Evolutionary conservation across 805 yeast genomes (phyloP), one percentile per base, ranked within the genome.

Genomic region (Kuraishia molischiana): DNA sequence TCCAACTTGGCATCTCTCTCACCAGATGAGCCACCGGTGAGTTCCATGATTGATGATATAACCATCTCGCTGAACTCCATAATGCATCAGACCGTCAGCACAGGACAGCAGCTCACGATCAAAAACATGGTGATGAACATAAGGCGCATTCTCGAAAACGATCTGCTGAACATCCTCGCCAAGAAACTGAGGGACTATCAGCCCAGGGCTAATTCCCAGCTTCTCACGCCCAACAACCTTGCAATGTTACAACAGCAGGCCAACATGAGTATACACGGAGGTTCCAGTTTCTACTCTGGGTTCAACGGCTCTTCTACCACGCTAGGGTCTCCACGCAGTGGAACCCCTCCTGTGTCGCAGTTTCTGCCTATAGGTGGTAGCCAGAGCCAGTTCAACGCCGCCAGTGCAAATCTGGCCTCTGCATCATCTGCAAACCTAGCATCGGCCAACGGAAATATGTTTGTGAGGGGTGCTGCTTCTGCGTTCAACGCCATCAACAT

Each of bases 11-110:
- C 42, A 11, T 44, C 54, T 2, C 33, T 53, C 4, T 52, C 64
- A 24, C 75, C 79, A 2, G 77, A 73, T 30, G 77, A 70, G 22
- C 65, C 79, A 4, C 90, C 89, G 2, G 74, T 82, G 4, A 76
- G 94, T 0, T 85, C 97, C 0, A 78, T 85, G 18, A 76, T 89
- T 19, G 98, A 92, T 49, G 98, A 92, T 53, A 62, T 85, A 24
- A 72, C 85, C 20, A 66, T 86, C 47, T 75, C 87, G 6, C 60
- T 89, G 33, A 82, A 85, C 49, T 74, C 77, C 28, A 68, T 83
- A 14, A 54, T 87, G 26, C 61, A 77, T 19, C 81, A 79, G 41
- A 66, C 78, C 1, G 63, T 87, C 10, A 79, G 83, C 33, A 73
- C 95, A 0, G 94, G 95, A 0, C 82, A 84, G 42, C 61, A 61